Percentiles rank a stretch among this genome's conserved stretches.
These are phyloP conservation scores for Lentinula aciculospora DNA, from an alignment of 768 basidiomycete genomes.

Conservation along the genomic window DNA sequence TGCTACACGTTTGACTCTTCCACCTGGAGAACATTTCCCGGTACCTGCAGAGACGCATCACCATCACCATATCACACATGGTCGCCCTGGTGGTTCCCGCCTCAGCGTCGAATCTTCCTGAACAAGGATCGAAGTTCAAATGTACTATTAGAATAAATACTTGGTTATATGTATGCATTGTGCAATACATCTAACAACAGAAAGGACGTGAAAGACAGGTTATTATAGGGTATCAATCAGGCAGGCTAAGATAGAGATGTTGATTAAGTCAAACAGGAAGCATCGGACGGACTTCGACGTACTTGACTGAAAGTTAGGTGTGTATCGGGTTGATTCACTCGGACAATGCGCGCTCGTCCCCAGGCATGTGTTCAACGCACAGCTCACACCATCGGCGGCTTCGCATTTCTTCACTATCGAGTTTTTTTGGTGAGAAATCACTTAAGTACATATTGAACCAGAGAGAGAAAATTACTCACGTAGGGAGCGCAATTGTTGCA, in stretches of 20 bases:
- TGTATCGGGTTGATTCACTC: not conserved
- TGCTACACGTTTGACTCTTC: constrained; percentile 8
- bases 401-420: not conserved
- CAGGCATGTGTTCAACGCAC: not conserved
- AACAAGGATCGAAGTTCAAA: too few relatives aligned
- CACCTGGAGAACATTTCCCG: constrained; percentile 10
- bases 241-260: too few relatives aligned
- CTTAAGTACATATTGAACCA: not conserved
- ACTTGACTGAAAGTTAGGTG: too few relatives aligned
- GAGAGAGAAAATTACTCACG: not conserved
- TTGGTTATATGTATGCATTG: not conserved
- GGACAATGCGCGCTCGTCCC: not conserved
- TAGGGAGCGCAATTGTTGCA: not conserved
- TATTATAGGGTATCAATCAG: too few relatives aligned
- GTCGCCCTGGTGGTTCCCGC: constrained; percentile 7
- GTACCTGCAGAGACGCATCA: constrained; percentile 12
- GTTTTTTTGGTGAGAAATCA: not conserved
- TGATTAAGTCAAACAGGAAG: too few relatives aligned
- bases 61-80: constrained; percentile 12
- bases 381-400: not conserved
- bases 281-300: too few relatives aligned
- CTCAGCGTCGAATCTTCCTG: not conserved
- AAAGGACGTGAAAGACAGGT: too few relatives aligned
- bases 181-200: too few relatives aligned
- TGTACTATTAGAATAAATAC: not conserved